Evolutionary conservation across 2,329 filamentous ascomycete genomes (phyloP).

Genomic region (Chrysoporthe deuterocubensis): DNA sequence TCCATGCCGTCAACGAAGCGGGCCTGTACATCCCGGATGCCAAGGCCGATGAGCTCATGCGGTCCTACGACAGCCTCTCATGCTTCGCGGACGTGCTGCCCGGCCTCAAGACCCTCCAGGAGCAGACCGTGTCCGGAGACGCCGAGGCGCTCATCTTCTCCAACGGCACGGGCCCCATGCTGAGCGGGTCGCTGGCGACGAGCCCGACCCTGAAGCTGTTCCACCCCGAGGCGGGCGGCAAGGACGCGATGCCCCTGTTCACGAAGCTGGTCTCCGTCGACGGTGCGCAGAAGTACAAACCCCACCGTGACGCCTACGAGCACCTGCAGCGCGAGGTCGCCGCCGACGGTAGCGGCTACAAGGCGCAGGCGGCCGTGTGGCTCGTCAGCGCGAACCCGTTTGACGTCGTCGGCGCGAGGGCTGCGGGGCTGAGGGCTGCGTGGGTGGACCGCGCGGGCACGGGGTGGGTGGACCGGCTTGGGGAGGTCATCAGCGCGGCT

Average conservation of each 20-base stretch:
- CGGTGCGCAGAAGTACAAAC: slow-evolving; percentile 65
- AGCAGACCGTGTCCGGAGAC: slow-evolving; percentile 48
- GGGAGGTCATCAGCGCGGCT: slow-evolving; percentile 41
- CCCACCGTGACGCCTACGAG: slow-evolving; percentile 63
- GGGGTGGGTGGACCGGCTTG: slow-evolving; percentile 69
- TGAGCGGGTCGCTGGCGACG: slow-evolving; percentile 55
- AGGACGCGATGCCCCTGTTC: slow-evolving; percentile 45
- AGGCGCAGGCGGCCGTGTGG: slow-evolving; percentile 54
- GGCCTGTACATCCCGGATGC: slow-evolving; percentile 41
- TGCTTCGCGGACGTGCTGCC: slow-evolving; percentile 65
- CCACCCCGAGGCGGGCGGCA: background rate
- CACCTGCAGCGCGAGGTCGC: slow-evolving; percentile 58
- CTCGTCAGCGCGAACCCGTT: slow-evolving; percentile 75
- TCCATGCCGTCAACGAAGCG: slow-evolving; percentile 37
- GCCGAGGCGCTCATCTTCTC: slow-evolving; percentile 64
- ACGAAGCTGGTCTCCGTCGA: slow-evolving; percentile 65
- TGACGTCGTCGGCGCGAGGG: slow-evolving; percentile 68
- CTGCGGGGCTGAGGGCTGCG: slow-evolving; percentile 63
- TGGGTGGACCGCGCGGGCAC: slow-evolving; percentile 68
- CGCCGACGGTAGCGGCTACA: slow-evolving; percentile 44
- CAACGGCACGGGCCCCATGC: slow-evolving; percentile 56
- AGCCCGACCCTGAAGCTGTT: slow-evolving; percentile 57
- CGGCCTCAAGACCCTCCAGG: slow-evolving; percentile 64
- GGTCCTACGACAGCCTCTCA: slow-evolving; percentile 50
- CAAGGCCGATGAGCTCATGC: slow-evolving; percentile 23